Conservation (phyloP, 2,329 filamentous ascomycete species). For the Aspergillus pseudotamarii region DNA sequence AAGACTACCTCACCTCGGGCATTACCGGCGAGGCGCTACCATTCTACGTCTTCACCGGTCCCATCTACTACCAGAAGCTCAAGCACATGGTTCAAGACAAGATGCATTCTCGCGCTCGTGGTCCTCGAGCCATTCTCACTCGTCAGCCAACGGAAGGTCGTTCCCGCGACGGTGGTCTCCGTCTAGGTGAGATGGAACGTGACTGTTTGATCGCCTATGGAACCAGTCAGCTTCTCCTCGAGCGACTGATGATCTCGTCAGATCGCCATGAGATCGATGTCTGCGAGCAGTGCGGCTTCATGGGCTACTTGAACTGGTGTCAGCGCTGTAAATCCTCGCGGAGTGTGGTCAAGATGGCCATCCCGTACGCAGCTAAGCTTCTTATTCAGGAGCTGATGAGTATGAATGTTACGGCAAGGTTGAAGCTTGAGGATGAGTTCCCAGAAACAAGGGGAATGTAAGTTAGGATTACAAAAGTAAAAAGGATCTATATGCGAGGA, state of each 20-base stretch:
- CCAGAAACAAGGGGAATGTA: constrained; percentile 54
- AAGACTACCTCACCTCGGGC: constrained; percentile 93
- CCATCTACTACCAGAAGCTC: constrained; percentile 98
- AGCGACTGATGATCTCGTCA: constrained; percentile 91
- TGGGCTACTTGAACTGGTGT: constrained; percentile 94
- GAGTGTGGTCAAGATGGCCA: constrained; percentile 87
- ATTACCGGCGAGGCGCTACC: constrained; percentile 93
- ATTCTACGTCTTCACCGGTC: constrained; percentile 96
- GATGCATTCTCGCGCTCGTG: constrained; percentile 93
- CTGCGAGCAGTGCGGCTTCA: constrained; percentile 90
- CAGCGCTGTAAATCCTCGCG: constrained; percentile 86
- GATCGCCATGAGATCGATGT: constrained; percentile 92
- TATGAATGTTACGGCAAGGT: constrained; percentile 95
- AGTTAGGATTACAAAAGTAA: neutral
- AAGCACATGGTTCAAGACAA: constrained; percentile 99
- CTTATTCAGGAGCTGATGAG: constrained; percentile 93
- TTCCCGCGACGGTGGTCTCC: constrained; percentile 85
- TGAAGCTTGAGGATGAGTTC: constrained; percentile 94
- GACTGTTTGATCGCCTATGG: constrained; percentile 98
- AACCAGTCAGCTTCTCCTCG: constrained; percentile 85
- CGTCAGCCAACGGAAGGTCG: constrained; percentile 95
- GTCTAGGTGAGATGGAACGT: constrained; percentile 97
- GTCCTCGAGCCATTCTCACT: constrained; percentile 87
- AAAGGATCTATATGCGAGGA: neutral
- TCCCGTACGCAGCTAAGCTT: constrained; percentile 96